These are phyloP conservation scores for Kodamaea laetipori DNA, from an alignment of 805 yeast species.

Conservation along the genomic window DNA sequence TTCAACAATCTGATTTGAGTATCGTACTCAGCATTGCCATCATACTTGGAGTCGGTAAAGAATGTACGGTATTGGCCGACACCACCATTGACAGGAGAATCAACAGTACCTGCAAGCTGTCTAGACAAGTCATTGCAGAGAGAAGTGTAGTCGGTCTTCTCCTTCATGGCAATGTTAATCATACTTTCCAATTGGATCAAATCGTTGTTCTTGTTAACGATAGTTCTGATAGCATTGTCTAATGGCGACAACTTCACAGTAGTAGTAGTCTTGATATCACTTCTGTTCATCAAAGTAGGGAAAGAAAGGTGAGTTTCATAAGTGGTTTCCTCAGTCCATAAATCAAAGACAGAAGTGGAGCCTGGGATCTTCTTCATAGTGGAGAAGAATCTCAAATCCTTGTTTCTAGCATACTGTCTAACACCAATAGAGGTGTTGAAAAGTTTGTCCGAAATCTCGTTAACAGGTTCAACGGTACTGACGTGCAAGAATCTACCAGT, in stretches of 20 bases:
- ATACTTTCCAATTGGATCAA: slow-evolving; percentile 66
- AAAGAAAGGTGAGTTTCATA: slow-evolving; percentile 74
- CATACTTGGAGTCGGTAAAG: slow-evolving; percentile 45
- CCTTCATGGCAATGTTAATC: slow-evolving; percentile 54
- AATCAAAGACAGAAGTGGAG: slow-evolving; percentile 64
- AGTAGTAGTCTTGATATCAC: slow-evolving; percentile 58
- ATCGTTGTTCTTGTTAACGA: slow-evolving; percentile 70
- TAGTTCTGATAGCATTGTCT: slow-evolving; percentile 73
- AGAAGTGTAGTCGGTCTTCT: slow-evolving; percentile 49
- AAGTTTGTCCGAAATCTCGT: slow-evolving; percentile 49
- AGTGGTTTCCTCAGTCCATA: slow-evolving; percentile 88
- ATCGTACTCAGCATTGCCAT: slow-evolving; percentile 33
- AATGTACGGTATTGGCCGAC: slow-evolving; percentile 79
- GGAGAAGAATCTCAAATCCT: slow-evolving; percentile 69
- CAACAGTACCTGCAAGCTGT: slow-evolving; percentile 80
- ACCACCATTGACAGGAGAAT: slow-evolving; percentile 92
- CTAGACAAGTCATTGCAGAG: slow-evolving; percentile 67
- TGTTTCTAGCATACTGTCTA: slow-evolving; percentile 72
- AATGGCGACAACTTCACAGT: slow-evolving; percentile 73
- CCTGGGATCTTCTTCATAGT: slow-evolving; percentile 74
- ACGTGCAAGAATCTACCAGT: slow-evolving; percentile 77
- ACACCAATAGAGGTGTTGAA: slow-evolving; percentile 60
- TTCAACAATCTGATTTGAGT: slow-evolving; percentile 39
- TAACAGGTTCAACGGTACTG: slow-evolving; percentile 69
- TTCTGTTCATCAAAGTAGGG: slow-evolving; percentile 86